Evolutionary conservation across 1,284 basidiomycete genomes (phyloP), one percentile per base, ranked within the genome.

Genomic region (Trametes versicolor): DNA sequence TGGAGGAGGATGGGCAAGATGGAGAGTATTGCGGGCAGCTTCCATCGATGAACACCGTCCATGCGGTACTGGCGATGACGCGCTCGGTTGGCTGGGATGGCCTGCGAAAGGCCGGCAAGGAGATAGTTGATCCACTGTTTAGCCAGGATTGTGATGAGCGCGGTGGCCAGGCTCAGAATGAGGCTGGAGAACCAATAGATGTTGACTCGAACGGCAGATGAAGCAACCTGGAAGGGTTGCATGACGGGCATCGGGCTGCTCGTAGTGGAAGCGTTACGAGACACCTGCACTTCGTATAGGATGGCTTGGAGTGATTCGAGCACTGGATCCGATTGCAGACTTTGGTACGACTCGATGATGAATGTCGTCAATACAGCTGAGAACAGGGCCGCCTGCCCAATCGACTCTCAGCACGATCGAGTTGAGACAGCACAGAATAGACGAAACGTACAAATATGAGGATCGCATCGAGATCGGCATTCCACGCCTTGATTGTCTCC

Each of bases 311-410:
- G 41, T 17, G 19, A 4, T n/a, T 15, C 17, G 41, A 17, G n/a
- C 3, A 17, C n/a, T 2, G 62, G 53, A 52, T 74, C 68, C 1
- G 68, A 62, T 27, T 68, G 63, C 2, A 77, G 61, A 25, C 52
- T 67, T 29, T 68, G 43, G 51, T 71, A 72, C 10, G 70, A 72
- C 50, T 73, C 70, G 17, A 74, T 58, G 6, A 75, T 56, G 43
- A 76, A 73, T 0, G 73, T 69, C 5, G 75, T 74, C 7, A 76
- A 52, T 5, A 71, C 70, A 0, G 74, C 73, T 17, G 76, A 74
- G 60, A 73, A 76, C 4, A 76, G 63, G n/a, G 72, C 74, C 15
- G 74, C 74, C 74, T 75, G 60, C 13, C 5, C 4, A 39, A 39
- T 7, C 34, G 34, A 13, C 34, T 34, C 17, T 21, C 12, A 43